Conservation (phyloP, 2,329 filamentous ascomycete genomes). For the Colletotrichum shisoi region DNA sequence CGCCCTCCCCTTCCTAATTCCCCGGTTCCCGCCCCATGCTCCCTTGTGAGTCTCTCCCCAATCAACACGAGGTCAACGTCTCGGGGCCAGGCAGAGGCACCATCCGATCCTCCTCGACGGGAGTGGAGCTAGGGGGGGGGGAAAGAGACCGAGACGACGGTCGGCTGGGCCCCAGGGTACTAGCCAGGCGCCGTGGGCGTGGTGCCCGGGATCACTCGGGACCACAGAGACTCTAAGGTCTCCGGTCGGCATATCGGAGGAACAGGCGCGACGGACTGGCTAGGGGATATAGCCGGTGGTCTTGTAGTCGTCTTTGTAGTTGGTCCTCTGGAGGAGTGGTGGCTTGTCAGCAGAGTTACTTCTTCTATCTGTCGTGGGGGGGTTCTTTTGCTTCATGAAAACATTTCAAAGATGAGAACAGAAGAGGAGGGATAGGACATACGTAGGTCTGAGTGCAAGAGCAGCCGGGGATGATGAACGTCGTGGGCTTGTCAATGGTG, state of each 20-base stretch:
- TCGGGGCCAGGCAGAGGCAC: not conserved
- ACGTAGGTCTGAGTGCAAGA: slow-evolving; percentile 54
- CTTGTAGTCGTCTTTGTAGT: not conserved
- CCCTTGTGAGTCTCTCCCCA: slow-evolving; percentile 18
- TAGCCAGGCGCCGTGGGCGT: slow-evolving; percentile 3
- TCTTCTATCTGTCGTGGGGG: not conserved
- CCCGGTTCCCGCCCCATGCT: not conserved
- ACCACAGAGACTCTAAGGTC: not conserved
- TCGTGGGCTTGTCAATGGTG: slow-evolving; percentile 62
- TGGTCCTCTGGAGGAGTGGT: not conserved
- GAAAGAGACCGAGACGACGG: slow-evolving; percentile 6
- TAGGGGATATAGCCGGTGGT: slow-evolving; percentile 14
- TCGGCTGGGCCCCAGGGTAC: not conserved
- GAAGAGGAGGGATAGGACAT: not conserved
- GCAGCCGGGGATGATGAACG: slow-evolving; percentile 64
- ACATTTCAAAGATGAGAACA: not conserved
- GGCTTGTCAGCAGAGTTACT: not conserved
- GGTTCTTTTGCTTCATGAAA: no score
- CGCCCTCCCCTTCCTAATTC: not conserved
- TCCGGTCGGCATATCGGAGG: not conserved
- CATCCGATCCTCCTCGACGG: not conserved
- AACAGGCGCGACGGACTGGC: slow-evolving; percentile 4
- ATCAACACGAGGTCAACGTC: not conserved
- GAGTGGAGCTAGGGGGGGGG: not conserved
- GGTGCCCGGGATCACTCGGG: not conserved